phyloP scores from a whole-genome alignment of 176 grass and related monocot species.

The Tillandsia leiboldiana region DNA sequence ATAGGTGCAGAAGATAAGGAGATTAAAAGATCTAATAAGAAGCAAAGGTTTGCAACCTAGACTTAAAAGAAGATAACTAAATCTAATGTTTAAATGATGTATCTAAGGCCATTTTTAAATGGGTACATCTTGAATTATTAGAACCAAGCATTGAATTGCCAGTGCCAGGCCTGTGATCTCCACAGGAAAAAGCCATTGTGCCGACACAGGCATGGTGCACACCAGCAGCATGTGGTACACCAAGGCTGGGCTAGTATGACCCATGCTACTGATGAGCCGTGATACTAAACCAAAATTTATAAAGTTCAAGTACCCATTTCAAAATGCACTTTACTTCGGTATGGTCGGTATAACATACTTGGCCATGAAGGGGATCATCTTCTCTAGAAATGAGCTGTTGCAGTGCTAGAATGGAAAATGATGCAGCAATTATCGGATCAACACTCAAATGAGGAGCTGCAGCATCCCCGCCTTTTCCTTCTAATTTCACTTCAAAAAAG shows the following conservation, averaged over 20 bases:
- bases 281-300: too few relatives aligned
- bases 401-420: conserved; percentile 53
- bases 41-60: too few relatives aligned
- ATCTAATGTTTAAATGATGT: too few relatives aligned
- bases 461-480: conserved; percentile 72
- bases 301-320: background rate
- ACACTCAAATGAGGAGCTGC: conserved; percentile 67
- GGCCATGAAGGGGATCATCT: conserved; percentile 80
- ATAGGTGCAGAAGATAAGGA: background rate
- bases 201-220: too few relatives aligned
- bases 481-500: conserved; percentile 65
- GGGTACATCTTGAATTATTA: too few relatives aligned
- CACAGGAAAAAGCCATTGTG: too few relatives aligned
- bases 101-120: too few relatives aligned
- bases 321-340: background rate
- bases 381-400: conserved; percentile 81
- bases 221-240: too few relatives aligned
- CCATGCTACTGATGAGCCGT: too few relatives aligned
- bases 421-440: conserved; percentile 61
- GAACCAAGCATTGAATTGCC: too few relatives aligned
- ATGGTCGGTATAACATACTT: conserved; percentile 30
- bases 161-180: too few relatives aligned
- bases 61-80: too few relatives aligned
- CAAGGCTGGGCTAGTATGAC: background rate
- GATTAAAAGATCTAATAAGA: background rate